Base-by-base conservation (phyloP, 2,329 filamentous ascomycete species). In the Diaporthe sp. region DNA sequence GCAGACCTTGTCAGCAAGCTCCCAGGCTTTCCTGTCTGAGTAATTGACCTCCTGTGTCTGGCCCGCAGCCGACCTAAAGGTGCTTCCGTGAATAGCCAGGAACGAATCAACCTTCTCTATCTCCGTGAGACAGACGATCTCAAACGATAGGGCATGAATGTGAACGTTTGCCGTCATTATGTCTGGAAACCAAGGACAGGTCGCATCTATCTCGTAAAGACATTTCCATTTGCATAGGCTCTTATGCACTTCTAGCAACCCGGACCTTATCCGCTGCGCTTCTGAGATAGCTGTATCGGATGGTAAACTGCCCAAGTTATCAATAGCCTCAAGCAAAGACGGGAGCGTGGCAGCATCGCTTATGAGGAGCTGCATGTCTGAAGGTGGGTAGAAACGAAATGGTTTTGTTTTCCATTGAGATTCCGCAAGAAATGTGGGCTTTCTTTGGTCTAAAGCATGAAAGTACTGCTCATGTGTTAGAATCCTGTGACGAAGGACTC, bases 341-440 rank as follows among this genome's bases (percentile, higher is more conserved):
- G 60, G 60, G 9, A 65, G 42, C 17, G 17, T 13, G 25, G 39
- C 15, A 31, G 42, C 10, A 31, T 65, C 60, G 28, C 9, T 47
- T 12, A 65, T 47, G 17, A 65, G 60, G 15, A 65, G 60, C 22
- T 65, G 60, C n/a, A 65, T 31, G 9, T 65, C 60, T 31, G 60
- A 65, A 8, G 60, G 60, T 22, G 60, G 39, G 42, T 65, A 47
- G 42, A 47, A 31, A 20, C 4, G 28, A 9, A 65, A 65, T 13
- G 60, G 42, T 22, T 47, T 28, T 22, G 25, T 47, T 47, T 22
- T 31, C 60, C 60, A 65, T 22, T 20, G 37, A 13, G 28, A 9
- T 12, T 65, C 25, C 7, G n/a, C n/a, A 20, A 65, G 42, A 4
- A 65, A 65, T 3, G 60, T 47, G 25, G 39, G 8, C 15, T 63